Percentiles rank a stretch among this genome's conserved stretches.
These are phyloP conservation scores for Colletotrichum paranaense DNA, from an alignment of 2,329 filamentous ascomycete species.

Conservation along the genomic window DNA sequence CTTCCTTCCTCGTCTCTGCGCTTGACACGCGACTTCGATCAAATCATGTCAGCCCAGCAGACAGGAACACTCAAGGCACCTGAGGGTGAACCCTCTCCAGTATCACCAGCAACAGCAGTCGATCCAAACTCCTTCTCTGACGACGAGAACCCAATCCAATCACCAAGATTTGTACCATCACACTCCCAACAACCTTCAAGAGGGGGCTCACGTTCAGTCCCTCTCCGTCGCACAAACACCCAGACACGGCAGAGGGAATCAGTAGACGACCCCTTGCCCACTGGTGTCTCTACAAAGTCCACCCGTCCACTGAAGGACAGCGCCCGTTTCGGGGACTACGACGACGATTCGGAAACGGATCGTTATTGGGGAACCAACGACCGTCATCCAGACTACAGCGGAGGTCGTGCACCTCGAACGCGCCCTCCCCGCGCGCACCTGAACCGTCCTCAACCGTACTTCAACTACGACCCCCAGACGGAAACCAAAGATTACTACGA, in stretches of 20 bases:
- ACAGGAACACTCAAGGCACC: constrained; percentile 25
- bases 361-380: constrained; percentile 29
- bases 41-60: constrained; percentile 35
- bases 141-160: constrained; percentile 11
- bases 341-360: constrained; percentile 31
- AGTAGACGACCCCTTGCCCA: constrained; percentile 9
- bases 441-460: constrained; percentile 32
- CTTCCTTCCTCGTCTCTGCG: constrained; percentile 14
- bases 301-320: constrained; percentile 25
- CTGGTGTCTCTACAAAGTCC: constrained; percentile 19
- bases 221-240: neutral
- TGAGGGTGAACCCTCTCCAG: constrained; percentile 29
- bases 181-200: constrained; percentile 23
- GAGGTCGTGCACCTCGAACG: constrained; percentile 28
- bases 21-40: constrained; percentile 11
- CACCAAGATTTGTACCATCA: neutral
- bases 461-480: constrained; percentile 25
- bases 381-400: constrained; percentile 28
- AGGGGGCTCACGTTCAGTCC: constrained; percentile 20
- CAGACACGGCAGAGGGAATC: neutral
- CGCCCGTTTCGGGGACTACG: constrained; percentile 26
- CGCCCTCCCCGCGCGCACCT: constrained; percentile 34
- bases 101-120: constrained; percentile 34
- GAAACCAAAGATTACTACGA: constrained; percentile 31
- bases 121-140: constrained; percentile 31